Percentiles rank a stretch among this genome's conserved stretches.
Conservation (phyloP, 202 grass and related monocot genomes). For the Sporobolus alterniflorus region DNA sequence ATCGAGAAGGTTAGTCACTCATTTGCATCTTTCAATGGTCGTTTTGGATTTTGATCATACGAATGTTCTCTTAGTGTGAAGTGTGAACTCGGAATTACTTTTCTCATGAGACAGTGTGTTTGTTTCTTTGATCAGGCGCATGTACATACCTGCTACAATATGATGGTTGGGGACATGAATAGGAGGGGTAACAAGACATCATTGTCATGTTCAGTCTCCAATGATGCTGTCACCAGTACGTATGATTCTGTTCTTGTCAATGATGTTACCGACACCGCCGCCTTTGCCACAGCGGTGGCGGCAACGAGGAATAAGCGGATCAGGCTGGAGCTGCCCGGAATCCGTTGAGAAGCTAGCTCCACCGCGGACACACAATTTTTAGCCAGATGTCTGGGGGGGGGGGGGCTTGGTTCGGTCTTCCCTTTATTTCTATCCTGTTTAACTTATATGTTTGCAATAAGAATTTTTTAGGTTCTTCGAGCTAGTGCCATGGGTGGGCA, state of each 20-base stretch:
- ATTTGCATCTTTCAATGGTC: not conserved
- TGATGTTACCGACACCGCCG: constrained; percentile 44
- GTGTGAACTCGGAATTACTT: not conserved
- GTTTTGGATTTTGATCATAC: constrained; percentile 1
- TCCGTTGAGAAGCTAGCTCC: constrained; percentile 70
- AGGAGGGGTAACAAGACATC: constrained; percentile 54
- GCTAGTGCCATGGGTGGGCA: constrained; percentile 52
- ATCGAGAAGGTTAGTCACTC: constrained; percentile 57
- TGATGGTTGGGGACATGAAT: constrained; percentile 62
- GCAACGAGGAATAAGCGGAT: constrained; percentile 69
- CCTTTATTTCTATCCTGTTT: constrained; percentile 18
- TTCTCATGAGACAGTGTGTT: not conserved
- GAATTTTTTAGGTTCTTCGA: constrained; percentile 55
- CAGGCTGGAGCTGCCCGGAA: constrained; percentile 63
- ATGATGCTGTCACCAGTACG: constrained; percentile 53
- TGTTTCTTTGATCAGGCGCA: constrained; percentile 62
- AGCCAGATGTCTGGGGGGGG: constrained; percentile 67
- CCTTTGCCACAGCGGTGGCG: constrained; percentile 35
- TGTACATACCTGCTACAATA: constrained; percentile 79
- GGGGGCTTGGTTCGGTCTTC: constrained; percentile 54
- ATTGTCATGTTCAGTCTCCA: constrained; percentile 50
- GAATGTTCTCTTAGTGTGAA: not conserved
- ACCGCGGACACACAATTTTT: constrained; percentile 57
- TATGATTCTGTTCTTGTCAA: constrained; percentile 65
- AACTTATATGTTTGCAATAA: constrained; percentile 43